Evolutionary conservation across 768 basidiomycete species (phyloP).

Genomic region (Boletus fagicola): DNA sequence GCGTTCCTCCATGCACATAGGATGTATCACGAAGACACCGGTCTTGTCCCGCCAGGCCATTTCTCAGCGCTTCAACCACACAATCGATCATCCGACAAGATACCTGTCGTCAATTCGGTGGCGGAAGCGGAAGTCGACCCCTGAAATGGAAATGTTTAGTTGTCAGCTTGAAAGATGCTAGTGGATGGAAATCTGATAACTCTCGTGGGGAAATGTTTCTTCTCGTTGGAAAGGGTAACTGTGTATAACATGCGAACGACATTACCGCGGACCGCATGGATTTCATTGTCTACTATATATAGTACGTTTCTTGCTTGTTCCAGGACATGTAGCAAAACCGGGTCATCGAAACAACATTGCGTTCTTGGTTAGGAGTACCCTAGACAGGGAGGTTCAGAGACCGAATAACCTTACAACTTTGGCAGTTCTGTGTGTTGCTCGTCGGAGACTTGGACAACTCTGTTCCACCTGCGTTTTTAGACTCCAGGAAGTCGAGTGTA

Average conservation of each 20-base stretch:
- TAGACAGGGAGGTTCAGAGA: not conserved
- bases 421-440: constrained; percentile 19
- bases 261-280: not conserved
- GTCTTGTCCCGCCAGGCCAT: constrained; percentile 22
- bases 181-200: not conserved
- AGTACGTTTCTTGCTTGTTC: constrained; percentile 17
- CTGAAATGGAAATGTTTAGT: constrained; percentile 19
- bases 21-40: constrained; percentile 27
- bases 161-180: not conserved
- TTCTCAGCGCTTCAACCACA: constrained; percentile 15
- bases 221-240: constrained; percentile 9
- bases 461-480: constrained; percentile 26
- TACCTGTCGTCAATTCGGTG: not conserved
- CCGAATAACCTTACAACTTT: constrained; percentile 8
- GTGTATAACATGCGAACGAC: not conserved
- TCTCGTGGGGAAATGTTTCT: not conserved
- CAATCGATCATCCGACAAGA: constrained; percentile 12
- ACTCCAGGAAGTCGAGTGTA: not conserved
- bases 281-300: constrained; percentile 6
- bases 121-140: not conserved
- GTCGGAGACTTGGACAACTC: constrained; percentile 60
- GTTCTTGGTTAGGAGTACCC: not conserved
- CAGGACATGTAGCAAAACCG: not conserved
- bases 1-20: constrained; percentile 22
- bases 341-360: not conserved